A percentile compares a stretch with the other conserved stretches of the same genome.
phyloP scores from a whole-genome alignment of 352 stramenopile genomes.

The Aphanomyces cochlioides region DNA sequence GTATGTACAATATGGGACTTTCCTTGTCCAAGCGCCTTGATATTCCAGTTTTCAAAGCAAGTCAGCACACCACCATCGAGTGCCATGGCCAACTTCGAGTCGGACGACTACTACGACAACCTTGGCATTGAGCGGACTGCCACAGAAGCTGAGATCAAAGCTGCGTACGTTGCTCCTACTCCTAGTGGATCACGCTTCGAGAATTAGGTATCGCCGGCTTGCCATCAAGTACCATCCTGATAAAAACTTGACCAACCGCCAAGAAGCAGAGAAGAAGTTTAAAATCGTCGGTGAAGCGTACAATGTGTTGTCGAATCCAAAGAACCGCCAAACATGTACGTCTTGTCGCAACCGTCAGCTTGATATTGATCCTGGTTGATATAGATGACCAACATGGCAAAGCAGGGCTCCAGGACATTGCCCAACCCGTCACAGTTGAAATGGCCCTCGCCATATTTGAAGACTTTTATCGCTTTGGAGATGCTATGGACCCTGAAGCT shows the following conservation, averaged over 20 bases:
- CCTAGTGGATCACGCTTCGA: neutral
- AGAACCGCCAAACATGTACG: conserved; percentile 87
- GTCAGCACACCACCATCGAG: too few species aligned
- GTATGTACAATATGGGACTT: neutral
- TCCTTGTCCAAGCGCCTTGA: neutral
- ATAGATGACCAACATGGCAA: conserved; percentile 92
- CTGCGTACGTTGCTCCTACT: conserved; percentile 49
- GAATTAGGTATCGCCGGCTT: conserved; percentile 81
- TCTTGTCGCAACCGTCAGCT: neutral
- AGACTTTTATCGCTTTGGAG: conserved; percentile 81
- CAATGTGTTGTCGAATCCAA: conserved; percentile 89
- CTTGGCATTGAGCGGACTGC: conserved; percentile 62
- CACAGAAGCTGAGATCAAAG: conserved; percentile 80
- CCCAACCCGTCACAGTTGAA: conserved; percentile 79
- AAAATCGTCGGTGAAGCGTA: conserved; percentile 93
- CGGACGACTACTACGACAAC: conserved; percentile 85
- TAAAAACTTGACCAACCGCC: conserved; percentile 85
- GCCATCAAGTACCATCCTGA: conserved; percentile 92
- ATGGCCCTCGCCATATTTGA: conserved; percentile 82
- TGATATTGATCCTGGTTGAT: conserved; percentile 14
- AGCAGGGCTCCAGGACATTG: conserved; percentile 82
- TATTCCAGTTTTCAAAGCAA: neutral
- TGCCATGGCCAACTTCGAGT: conserved; percentile 48
- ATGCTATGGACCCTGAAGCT: conserved; percentile 79
- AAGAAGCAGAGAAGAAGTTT: conserved; percentile 88